Conservation (phyloP, 768 basidiomycete genomes). For the Mrakia blollopis region DNA sequence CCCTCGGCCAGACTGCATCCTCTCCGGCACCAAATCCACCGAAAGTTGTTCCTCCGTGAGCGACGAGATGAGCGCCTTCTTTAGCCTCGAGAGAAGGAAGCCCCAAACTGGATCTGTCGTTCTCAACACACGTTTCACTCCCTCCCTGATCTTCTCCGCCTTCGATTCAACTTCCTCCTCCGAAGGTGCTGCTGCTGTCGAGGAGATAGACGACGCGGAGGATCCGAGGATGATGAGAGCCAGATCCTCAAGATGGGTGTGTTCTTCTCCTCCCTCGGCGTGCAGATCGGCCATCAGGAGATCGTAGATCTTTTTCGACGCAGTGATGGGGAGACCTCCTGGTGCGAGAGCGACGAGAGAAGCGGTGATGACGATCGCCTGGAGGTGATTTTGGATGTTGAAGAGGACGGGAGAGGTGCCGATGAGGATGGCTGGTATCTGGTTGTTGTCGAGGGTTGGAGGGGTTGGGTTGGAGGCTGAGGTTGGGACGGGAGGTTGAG, state of each 20-base stretch:
- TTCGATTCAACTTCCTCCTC: background rate
- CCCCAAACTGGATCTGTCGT: constrained; percentile 22
- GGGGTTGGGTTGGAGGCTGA: background rate
- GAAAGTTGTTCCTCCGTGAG: background rate
- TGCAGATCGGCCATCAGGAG: constrained; percentile 12
- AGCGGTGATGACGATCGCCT: constrained; percentile 19
- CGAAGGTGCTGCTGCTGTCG: background rate
- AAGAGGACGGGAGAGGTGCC: constrained; percentile 2
- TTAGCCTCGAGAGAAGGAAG: constrained; percentile 1
- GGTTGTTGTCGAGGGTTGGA: background rate
- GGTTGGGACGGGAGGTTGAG: background rate
- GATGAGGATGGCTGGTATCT: constrained; percentile 12
- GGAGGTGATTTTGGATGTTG: constrained; percentile 22
- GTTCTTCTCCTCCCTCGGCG: background rate
- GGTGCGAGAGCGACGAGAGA: constrained; percentile 6
- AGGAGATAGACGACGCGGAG: background rate
- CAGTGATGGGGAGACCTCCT: background rate
- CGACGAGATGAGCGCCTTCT: background rate
- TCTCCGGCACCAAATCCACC: background rate
- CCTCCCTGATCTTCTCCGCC: background rate
- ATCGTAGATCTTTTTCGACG: background rate
- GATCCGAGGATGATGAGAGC: background rate
- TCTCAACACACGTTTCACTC: constrained; percentile 6
- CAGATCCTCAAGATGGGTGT: constrained; percentile 20
- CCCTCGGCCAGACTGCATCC: background rate